Conservation (phyloP, 164 flowering plant species). For the Nymphaea thermarum region DNA sequence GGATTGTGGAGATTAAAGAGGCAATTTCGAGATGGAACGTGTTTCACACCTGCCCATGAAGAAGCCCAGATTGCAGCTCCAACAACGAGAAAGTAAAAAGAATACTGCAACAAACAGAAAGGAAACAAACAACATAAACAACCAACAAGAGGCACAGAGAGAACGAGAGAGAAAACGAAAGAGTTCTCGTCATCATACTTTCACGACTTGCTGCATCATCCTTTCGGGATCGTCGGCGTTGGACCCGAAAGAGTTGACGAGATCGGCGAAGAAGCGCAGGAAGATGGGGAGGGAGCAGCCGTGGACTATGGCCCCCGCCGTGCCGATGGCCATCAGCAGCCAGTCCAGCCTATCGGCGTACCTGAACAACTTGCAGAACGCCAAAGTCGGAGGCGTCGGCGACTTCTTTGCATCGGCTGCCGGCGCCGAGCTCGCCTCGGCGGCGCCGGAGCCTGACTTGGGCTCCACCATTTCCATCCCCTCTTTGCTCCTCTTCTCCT, state of each 20-base stretch:
- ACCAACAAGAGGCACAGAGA: neutral
- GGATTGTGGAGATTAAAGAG: neutral
- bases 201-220: constrained; percentile 86
- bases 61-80: constrained; percentile 98
- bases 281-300: constrained; percentile 88
- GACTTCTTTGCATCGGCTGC: constrained; percentile 23
- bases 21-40: neutral
- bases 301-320: constrained; percentile 81
- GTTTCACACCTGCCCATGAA: constrained; percentile 84
- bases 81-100: constrained; percentile 86
- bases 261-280: constrained; percentile 98
- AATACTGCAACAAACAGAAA: constrained; percentile 39
- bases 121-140: neutral
- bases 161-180: constrained; percentile 1
- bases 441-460: neutral
- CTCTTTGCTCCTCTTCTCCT: constrained; percentile 3
- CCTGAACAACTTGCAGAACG: constrained; percentile 68
- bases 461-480: neutral
- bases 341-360: constrained; percentile 86
- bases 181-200: constrained; percentile 29
- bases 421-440: neutral
- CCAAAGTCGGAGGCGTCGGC: constrained; percentile 25
- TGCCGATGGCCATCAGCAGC: constrained; percentile 70
- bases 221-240: constrained; percentile 68
- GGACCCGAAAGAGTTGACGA: constrained; percentile 92